Evolutionary conservation across 1,284 basidiomycete species (phyloP).

Genomic region (Uromyces viciae-fabae): DNA sequence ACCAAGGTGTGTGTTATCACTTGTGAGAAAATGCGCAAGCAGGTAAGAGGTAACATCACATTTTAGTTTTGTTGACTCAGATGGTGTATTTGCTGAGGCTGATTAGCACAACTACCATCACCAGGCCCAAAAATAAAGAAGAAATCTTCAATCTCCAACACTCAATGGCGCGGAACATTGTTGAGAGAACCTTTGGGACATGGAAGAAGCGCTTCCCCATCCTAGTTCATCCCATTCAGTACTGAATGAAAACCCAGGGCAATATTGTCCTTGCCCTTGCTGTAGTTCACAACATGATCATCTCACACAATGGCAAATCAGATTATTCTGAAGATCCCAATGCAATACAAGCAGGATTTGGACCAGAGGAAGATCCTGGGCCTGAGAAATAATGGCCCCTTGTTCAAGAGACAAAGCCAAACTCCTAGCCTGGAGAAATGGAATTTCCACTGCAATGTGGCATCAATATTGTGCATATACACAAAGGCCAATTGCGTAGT

Average conservation of each 20-base stretch:
- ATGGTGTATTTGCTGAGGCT: background rate
- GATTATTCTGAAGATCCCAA: background rate
- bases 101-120: background rate
- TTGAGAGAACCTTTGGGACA: slow-evolving; percentile 46
- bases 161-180: slow-evolving; percentile 38
- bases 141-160: slow-evolving; percentile 47
- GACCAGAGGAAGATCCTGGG: too few species aligned
- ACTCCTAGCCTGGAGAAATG: background rate
- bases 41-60: background rate
- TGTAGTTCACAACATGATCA: background rate
- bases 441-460: background rate
- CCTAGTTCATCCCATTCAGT: background rate
- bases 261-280: background rate
- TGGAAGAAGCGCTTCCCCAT: slow-evolving; percentile 33
- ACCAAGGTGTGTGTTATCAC: slow-evolving; percentile 48
- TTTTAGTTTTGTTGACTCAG: too few species aligned
- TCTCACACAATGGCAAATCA: background rate
- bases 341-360: background rate
- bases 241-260: slow-evolving; percentile 5
- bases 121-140: slow-evolving; percentile 41
- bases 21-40: slow-evolving; percentile 46
- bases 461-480: background rate
- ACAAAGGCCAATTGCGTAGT: background rate
- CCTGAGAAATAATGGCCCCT: background rate
- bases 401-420: background rate